Percentiles rank a stretch among this genome's conserved stretches.
Evolutionary conservation across 257 asterid species (phyloP).

Genomic region (Cruciata laevipes): DNA sequence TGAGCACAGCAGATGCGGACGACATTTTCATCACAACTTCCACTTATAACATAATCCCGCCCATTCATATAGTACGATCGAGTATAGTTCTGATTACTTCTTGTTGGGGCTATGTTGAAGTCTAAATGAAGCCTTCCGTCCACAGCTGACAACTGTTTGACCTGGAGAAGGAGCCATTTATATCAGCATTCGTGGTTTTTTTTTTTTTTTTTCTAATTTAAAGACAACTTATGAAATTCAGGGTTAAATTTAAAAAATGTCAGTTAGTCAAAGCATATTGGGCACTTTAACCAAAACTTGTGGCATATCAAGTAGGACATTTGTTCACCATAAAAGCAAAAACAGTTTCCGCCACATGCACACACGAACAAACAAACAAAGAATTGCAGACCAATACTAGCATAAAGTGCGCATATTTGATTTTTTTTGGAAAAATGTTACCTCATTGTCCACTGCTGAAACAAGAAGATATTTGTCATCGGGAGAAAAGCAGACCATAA

Average conservation of each 20-base stretch:
- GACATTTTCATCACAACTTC: conserved; percentile 92
- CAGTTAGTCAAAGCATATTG: background rate
- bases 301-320: background rate
- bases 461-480: conserved; percentile 92
- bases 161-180: conserved; percentile 38
- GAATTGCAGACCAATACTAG: background rate
- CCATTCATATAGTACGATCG: conserved; percentile 93
- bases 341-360: background rate
- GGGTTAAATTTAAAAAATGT: background rate
- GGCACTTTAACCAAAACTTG: background rate
- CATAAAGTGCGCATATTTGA: background rate
- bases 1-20: conserved; percentile 88
- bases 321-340: background rate
- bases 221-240: background rate
- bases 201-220: background rate
- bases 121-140: conserved; percentile 88
- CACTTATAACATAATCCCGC: conserved; percentile 85
- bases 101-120: conserved; percentile 65
- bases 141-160: conserved; percentile 79
- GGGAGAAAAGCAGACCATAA: conserved; percentile 94
- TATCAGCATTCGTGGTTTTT: background rate
- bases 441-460: conserved; percentile 97
- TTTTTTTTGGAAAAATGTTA: conserved; percentile 17
- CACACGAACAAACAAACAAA: background rate
- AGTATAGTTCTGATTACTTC: conserved; percentile 83